Conservation (phyloP, 768 basidiomycete genomes). For the Xanthoconium stramineum region DNA sequence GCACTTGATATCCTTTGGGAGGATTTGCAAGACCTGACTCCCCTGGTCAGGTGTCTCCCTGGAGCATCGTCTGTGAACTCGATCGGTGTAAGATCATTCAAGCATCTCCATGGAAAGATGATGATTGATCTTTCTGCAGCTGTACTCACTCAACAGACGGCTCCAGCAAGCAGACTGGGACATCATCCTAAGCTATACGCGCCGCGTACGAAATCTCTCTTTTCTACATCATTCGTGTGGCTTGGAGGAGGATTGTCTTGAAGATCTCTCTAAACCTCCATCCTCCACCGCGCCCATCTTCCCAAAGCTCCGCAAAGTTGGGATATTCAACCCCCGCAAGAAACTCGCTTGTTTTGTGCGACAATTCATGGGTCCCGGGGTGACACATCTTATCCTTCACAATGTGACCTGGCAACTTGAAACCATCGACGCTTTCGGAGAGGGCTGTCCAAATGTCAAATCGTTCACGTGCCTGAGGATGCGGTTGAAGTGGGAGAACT, state of each 20-base stretch:
- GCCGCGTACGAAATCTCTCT: background rate
- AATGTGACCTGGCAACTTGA: too few relatives aligned
- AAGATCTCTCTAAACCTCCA: background rate
- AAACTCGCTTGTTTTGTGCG: background rate
- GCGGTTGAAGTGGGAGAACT: too few relatives aligned
- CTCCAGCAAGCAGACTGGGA: background rate
- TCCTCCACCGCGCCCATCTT: background rate
- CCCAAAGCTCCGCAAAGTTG: background rate
- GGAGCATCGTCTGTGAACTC: background rate
- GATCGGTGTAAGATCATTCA: background rate
- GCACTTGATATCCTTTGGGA: too few relatives aligned
- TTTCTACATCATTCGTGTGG: background rate
- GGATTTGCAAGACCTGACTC: background rate
- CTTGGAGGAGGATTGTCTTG: too few relatives aligned
- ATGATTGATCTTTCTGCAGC: background rate
- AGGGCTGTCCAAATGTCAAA: too few relatives aligned
- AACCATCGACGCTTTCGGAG: too few relatives aligned
- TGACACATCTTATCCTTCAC: too few relatives aligned
- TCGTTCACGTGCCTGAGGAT: too few relatives aligned
- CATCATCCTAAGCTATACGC: background rate
- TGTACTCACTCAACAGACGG: background rate
- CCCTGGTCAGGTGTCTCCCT: background rate
- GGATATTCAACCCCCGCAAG: accelerated
- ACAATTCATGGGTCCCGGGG: background rate
- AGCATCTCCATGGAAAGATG: background rate